These are phyloP conservation scores for Phytophthora ramorum DNA, from an alignment of 352 stramenopile genomes.

Conservation along the genomic window DNA sequence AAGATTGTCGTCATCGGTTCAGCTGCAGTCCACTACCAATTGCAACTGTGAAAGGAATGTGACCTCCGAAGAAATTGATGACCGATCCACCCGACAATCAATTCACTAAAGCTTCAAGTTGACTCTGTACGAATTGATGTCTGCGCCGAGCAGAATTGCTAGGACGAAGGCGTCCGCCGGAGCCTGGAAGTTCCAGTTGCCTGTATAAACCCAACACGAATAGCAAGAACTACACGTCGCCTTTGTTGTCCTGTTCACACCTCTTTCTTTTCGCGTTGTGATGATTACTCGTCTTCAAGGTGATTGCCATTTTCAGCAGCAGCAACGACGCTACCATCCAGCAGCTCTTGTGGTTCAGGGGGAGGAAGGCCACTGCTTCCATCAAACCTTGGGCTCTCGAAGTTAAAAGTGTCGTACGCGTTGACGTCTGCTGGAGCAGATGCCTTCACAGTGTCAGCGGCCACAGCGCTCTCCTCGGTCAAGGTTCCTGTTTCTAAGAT, in stretches of 20 bases:
- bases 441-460: background rate
- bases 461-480: background rate
- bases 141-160: no score
- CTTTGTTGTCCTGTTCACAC: conserved; percentile 1
- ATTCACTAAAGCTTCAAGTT: no score
- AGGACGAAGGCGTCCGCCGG: no score
- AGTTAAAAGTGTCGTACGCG: conserved; percentile 34
- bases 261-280: background rate
- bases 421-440: conserved; percentile 23
- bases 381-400: conserved; percentile 19
- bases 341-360: conserved; percentile 18
- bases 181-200: no score
- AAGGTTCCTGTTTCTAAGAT: background rate
- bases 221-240: background rate
- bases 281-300: background rate
- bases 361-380: conserved; percentile 25
- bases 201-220: no score
- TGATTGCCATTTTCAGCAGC: background rate
- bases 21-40: background rate
- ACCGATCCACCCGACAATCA: no score
- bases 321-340: background rate
- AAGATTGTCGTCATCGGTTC: conserved; percentile 11
- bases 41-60: no score
- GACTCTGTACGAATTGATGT: no score
- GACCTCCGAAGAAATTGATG: no score